Evolutionary conservation across 2,329 filamentous ascomycete species (phyloP), one percentile per base, ranked within the genome.

Genomic region (Aspergillus sp.): DNA sequence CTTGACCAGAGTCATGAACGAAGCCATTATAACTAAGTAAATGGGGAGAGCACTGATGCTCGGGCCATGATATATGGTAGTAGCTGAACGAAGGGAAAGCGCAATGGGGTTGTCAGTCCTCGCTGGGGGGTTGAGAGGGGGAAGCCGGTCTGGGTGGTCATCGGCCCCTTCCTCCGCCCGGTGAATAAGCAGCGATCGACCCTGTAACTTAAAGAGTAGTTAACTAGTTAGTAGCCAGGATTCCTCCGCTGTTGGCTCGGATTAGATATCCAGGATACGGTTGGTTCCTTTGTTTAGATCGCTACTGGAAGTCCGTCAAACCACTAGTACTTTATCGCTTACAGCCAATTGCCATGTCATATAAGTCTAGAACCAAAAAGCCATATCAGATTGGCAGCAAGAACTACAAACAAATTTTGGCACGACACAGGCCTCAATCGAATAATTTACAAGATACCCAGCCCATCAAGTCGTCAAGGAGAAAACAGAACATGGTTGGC

Each of bases 361-460:
- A 36, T 21, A 45, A 45, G 17, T 45, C n/a, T 51, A 50, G 21
- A 57, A 50, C 38, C 41, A 57, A 45, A 19, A 64, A 53, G 21
- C 39, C 53, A 43, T 62, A 60, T 61, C 52, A 59, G 56, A 62
- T 62, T 65, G 60, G 59, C 58, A 57, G 41, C 41, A 45, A 45
- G 53, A 66, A 60, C 65, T 69, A 63, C 58, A 69, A 41, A 64
- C 57, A 68, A 67, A 68, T 67, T 65, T 67, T 66, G 63, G 54
- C 55, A 68, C 61, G 63, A 67, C 63, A 63, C 41, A 63, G 72
- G 72, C 70, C 68, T 72, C 65, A 70, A 70, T 71, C 65, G 63
- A 73, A 74, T 75, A 75, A 74, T 75, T 74, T 75, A 75, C 73
- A 75, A 36, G 67, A 74, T 70, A 71, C 71, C 72, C 72, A 72